A percentile compares a stretch with the other conserved stretches of the same genome.
Conservation (phyloP, 2,329 filamentous ascomycete genomes). For the Penicillium sclerotiorum region DNA sequence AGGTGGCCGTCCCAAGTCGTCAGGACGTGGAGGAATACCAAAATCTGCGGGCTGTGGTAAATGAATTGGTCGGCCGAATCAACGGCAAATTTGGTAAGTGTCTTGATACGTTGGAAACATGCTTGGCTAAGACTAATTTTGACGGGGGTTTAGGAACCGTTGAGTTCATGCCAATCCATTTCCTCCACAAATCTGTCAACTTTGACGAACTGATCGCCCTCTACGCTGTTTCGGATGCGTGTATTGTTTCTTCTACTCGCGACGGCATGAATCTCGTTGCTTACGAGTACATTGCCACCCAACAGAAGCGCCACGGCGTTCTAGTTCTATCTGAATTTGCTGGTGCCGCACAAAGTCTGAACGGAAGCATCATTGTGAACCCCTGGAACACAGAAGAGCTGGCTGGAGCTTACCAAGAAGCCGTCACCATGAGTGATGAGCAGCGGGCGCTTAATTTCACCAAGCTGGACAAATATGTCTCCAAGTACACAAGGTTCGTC, state of each 20-base stretch:
- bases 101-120: constrained; percentile 8
- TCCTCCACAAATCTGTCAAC: constrained; percentile 92
- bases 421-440: constrained; percentile 94
- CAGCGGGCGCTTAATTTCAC: constrained; percentile 83
- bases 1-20: constrained; percentile 91
- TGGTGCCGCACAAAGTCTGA: constrained; percentile 90
- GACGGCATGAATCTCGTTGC: constrained; percentile 99
- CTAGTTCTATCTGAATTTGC: constrained; percentile 97
- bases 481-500: constrained; percentile 83
- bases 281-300: constrained; percentile 96
- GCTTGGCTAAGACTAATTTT: not conserved
- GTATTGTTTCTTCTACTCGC: constrained; percentile 89
- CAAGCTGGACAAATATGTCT: constrained; percentile 92
- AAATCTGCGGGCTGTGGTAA: constrained; percentile 91
- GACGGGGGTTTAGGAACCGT: constrained; percentile 73
- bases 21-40: constrained; percentile 98
- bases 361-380: constrained; percentile 92
- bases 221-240: constrained; percentile 89
- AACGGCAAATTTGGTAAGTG: constrained; percentile 82
- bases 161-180: constrained; percentile 99
- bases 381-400: constrained; percentile 98
- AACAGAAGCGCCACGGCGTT: constrained; percentile 85
- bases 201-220: constrained; percentile 94
- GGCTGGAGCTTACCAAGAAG: constrained; percentile 88
- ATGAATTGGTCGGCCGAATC: constrained; percentile 94